Conservation (phyloP, 2,329 filamentous ascomycete species). For the Colletotrichum lentis region DNA sequence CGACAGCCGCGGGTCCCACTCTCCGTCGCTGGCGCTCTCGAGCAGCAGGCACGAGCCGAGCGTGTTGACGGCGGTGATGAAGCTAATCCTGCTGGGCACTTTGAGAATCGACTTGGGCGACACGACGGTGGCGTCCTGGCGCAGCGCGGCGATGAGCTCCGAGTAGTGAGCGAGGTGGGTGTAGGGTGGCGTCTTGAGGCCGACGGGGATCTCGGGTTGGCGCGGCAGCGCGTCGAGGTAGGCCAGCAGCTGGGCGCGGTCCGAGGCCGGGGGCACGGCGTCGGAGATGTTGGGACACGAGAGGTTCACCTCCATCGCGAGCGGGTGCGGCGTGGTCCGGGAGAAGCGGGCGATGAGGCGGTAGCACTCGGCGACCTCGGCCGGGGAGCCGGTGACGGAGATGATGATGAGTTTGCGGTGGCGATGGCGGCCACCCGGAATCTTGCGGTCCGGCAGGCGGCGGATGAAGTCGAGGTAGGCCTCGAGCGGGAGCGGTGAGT, state of each 20-base stretch:
- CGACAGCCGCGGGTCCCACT: conserved; percentile 52
- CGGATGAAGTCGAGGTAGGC: conserved; percentile 67
- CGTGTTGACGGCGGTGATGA: conserved; percentile 78
- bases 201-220: conserved; percentile 54
- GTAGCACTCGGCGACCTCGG: conserved; percentile 67
- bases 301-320: conserved; percentile 80
- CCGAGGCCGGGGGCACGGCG: conserved; percentile 76
- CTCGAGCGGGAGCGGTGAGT: conserved; percentile 69
- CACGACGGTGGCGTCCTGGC: conserved; percentile 30
- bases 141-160: conserved; percentile 62
- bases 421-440: conserved; percentile 22
- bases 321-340: conserved; percentile 53
- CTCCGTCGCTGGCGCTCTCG: conserved; percentile 37
- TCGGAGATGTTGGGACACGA: conserved; percentile 78
- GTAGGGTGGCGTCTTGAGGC: conserved; percentile 80
- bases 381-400: conserved; percentile 72
- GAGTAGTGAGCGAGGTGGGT: conserved; percentile 73
- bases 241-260: conserved; percentile 55
- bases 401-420: conserved; percentile 69
- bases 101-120: conserved; percentile 30
- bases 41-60: conserved; percentile 74
- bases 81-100: conserved; percentile 56
- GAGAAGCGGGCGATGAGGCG: conserved; percentile 53
- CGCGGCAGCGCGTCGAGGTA: conserved; percentile 63
- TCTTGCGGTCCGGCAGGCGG: conserved; percentile 50